A percentile compares a stretch with the other conserved stretches of the same genome.
phyloP scores from a whole-genome alignment of 805 yeast species.

The Candida saitoana region DNA sequence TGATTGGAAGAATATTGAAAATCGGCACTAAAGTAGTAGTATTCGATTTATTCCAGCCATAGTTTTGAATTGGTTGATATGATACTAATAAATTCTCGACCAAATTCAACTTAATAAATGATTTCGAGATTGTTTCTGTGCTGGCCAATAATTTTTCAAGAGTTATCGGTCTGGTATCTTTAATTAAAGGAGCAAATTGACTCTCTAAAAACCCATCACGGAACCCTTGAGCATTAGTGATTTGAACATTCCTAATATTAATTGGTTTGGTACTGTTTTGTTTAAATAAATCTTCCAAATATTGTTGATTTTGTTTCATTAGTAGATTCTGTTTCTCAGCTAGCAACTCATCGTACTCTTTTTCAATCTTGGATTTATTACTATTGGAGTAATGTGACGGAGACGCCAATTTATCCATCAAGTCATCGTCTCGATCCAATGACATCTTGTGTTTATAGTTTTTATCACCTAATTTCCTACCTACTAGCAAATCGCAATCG shows the following conservation, averaged over 20 bases:
- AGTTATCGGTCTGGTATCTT: slow-evolving; percentile 28
- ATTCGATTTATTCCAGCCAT: slow-evolving; percentile 9
- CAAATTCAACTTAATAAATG: slow-evolving; percentile 40
- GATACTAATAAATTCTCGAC: slow-evolving; percentile 40
- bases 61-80: slow-evolving; percentile 18
- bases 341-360: slow-evolving; percentile 22
- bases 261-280: slow-evolving; percentile 39
- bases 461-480: no score
- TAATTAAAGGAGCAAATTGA: slow-evolving; percentile 47
- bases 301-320: slow-evolving; percentile 29
- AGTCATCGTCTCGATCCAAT: slow-evolving; percentile 23
- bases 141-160: slow-evolving; percentile 35
- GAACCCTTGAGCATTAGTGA: slow-evolving; percentile 46
- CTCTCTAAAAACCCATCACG: slow-evolving; percentile 42
- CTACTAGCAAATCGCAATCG: no score
- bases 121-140: slow-evolving; percentile 42
- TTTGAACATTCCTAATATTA: slow-evolving; percentile 39
- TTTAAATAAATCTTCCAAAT: slow-evolving; percentile 29
- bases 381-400: slow-evolving; percentile 8
- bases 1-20: slow-evolving; percentile 48
- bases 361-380: slow-evolving; percentile 18
- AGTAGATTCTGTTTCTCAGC: slow-evolving; percentile 28
- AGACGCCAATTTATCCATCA: slow-evolving; percentile 27
- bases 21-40: slow-evolving; percentile 30
- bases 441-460: slow-evolving; percentile 9